These are phyloP conservation scores for Fusarium equiseti DNA, from an alignment of 2,329 filamentous ascomycete species.

Conservation along the genomic window DNA sequence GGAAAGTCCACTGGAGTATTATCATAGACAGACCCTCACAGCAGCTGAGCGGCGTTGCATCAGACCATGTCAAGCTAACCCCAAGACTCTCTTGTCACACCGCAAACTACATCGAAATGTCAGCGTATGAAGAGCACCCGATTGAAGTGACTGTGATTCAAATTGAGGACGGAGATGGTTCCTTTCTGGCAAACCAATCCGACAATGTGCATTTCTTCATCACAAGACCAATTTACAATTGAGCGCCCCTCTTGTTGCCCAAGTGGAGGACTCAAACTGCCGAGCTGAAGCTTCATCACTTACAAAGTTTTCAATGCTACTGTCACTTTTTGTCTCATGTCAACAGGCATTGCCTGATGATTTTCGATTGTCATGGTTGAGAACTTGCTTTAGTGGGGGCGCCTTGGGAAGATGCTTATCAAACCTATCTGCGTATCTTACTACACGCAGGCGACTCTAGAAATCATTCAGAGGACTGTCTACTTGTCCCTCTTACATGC, in stretches of 20 bases:
- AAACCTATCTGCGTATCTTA: neutral
- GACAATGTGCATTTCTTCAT: slow-evolving; percentile 13
- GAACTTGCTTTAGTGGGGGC: neutral
- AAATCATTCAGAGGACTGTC: neutral
- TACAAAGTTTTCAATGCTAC: neutral
- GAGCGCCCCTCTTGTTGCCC: slow-evolving; percentile 6
- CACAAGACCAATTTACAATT: slow-evolving; percentile 11
- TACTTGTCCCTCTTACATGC: neutral
- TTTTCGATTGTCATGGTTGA: neutral
- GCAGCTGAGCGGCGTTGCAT: slow-evolving; percentile 38
- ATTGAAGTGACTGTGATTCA: slow-evolving; percentile 24
- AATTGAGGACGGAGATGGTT: slow-evolving; percentile 12
- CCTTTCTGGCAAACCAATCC: slow-evolving; percentile 5
- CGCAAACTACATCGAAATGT: slow-evolving; percentile 33
- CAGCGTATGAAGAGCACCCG: slow-evolving; percentile 5
- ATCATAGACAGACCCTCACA: slow-evolving; percentile 8
- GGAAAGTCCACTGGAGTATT: neutral
- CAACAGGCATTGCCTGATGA: neutral
- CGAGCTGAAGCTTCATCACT: neutral
- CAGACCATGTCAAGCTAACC: slow-evolving; percentile 42
- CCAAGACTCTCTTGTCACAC: slow-evolving; percentile 39
- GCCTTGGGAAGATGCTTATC: neutral
- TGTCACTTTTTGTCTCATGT: neutral
- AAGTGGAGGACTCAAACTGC: neutral
- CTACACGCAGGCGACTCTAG: neutral